These are phyloP conservation scores for Excoecaria cochinchinensis DNA, from an alignment of 345 rosid genomes.

Conservation along the genomic window DNA sequence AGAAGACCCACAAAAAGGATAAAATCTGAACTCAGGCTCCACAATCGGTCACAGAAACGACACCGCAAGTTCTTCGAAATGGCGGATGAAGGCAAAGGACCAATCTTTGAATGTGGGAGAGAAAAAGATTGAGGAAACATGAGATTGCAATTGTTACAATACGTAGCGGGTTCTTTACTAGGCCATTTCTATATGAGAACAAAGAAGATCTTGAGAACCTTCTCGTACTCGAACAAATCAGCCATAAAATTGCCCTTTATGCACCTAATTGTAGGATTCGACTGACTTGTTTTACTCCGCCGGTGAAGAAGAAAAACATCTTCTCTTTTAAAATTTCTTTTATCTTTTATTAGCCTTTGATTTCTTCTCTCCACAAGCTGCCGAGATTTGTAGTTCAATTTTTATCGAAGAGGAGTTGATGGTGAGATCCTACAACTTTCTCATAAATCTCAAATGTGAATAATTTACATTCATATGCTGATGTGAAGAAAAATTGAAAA, in stretches of 20 bases:
- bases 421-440: not conserved
- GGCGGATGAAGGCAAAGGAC: slow-evolving; percentile 17
- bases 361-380: not conserved
- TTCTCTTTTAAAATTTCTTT: not conserved
- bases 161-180: slow-evolving; percentile 52
- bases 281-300: slow-evolving; percentile 73
- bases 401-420: not conserved
- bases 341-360: not conserved
- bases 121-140: slow-evolving; percentile 53
- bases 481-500: no score
- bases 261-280: slow-evolving; percentile 63
- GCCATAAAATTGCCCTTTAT: slow-evolving; percentile 66
- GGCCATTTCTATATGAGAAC: slow-evolving; percentile 91
- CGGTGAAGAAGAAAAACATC: slow-evolving; percentile 91
- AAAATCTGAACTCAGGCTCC: slow-evolving; percentile 64
- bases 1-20: slow-evolving; percentile 79
- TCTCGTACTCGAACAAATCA: slow-evolving; percentile 83
- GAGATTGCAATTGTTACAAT: no score
- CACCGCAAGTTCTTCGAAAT: slow-evolving; percentile 40
- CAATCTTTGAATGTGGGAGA: slow-evolving; percentile 14
- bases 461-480: no score
- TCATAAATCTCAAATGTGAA: no score
- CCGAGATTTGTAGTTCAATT: not conserved
- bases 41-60: slow-evolving; percentile 56
- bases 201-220: slow-evolving; percentile 78